phyloP scores from a whole-genome alignment of 345 rosid species.

The Populus nigra region DNA sequence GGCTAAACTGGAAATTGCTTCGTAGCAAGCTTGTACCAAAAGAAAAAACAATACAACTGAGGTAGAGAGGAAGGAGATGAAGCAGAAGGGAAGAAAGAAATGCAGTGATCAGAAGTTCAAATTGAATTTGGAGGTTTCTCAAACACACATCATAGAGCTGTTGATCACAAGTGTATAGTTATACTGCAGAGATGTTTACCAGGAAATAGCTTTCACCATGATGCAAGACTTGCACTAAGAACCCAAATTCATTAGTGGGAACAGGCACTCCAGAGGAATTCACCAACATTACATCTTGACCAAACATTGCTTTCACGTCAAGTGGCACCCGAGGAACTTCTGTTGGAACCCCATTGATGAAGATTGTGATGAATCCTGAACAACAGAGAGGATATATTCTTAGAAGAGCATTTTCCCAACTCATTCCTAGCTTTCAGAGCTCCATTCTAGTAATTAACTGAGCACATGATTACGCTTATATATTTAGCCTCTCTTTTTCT shows the following conservation, averaged over 20 bases:
- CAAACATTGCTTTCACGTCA: constrained; percentile 74
- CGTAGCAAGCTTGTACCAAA: neutral
- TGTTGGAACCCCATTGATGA: constrained; percentile 80
- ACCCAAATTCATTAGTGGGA: constrained; percentile 75
- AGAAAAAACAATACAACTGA: neutral
- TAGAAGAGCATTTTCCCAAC: neutral
- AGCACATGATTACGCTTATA: neutral
- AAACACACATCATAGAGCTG: neutral
- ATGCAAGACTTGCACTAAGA: constrained; percentile 66
- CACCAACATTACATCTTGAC: constrained; percentile 63
- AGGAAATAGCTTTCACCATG: constrained; percentile 95
- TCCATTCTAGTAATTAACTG: neutral
- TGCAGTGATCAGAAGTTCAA: neutral
- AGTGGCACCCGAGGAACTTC: constrained; percentile 76
- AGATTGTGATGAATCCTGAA: constrained; percentile 67
- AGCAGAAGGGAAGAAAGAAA: neutral
- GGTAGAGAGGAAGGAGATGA: neutral
- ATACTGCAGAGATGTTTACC: constrained; percentile 41
- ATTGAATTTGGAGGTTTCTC: no score
- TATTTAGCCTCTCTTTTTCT: neutral
- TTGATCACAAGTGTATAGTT: neutral
- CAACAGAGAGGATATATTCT: neutral
- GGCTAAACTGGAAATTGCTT: neutral
- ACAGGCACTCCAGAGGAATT: constrained; percentile 77
- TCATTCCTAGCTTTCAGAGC: neutral